A percentile compares a stretch with the other conserved stretches of the same genome.
Evolutionary conservation across 768 basidiomycete genomes (phyloP).

Genomic region (Pleurotus eryngii): DNA sequence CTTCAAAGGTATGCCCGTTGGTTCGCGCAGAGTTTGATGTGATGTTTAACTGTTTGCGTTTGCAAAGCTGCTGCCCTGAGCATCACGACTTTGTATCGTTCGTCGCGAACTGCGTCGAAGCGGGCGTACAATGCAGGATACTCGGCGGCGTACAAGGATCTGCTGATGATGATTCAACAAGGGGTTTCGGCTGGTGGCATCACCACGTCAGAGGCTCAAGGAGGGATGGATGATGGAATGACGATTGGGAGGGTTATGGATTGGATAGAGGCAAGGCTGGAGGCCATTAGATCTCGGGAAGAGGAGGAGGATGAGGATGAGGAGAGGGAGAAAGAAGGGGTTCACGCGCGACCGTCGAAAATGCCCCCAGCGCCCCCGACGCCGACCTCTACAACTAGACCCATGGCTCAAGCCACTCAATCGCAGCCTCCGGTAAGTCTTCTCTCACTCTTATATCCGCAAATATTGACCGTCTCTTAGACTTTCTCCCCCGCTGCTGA

Average conservation of each 20-base stretch:
- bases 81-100: constrained; percentile 82
- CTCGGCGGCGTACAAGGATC: constrained; percentile 73
- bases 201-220: constrained; percentile 35
- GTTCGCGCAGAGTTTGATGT: constrained; percentile 8
- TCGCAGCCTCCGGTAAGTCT: constrained; percentile 25
- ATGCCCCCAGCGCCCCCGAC: constrained; percentile 7
- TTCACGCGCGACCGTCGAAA: constrained; percentile 29
- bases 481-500: constrained; percentile 20
- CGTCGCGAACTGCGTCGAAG: constrained; percentile 73
- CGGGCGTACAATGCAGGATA: constrained; percentile 81
- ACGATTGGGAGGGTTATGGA: constrained; percentile 80
- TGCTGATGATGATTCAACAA: constrained; percentile 79
- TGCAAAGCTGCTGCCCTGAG: constrained; percentile 72
- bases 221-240: constrained; percentile 55
- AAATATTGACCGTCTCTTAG: constrained; percentile 1
- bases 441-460: not conserved
- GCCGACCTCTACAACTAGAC: constrained; percentile 2
- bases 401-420: constrained; percentile 17
- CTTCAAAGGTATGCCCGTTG: constrained; percentile 59
- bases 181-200: constrained; percentile 65
- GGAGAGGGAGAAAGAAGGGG: constrained; percentile 57
- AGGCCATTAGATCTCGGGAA: constrained; percentile 68
- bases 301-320: constrained; percentile 86
- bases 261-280: constrained; percentile 79
- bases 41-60: constrained; percentile 5